Conservation (phyloP, 257 asterid genomes). For the Solanum lignicaule region DNA sequence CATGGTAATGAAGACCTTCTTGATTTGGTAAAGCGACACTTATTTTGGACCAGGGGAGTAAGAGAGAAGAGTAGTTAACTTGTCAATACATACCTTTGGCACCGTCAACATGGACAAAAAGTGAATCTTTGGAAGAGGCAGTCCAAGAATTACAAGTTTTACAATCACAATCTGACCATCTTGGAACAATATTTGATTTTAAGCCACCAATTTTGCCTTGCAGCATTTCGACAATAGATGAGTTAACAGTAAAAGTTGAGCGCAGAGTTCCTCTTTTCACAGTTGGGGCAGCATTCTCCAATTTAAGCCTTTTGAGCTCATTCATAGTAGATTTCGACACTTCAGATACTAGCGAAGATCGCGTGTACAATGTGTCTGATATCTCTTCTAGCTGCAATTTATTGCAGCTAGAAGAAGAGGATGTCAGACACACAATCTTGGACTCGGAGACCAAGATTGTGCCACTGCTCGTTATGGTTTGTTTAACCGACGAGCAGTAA, state of each 20-base stretch:
- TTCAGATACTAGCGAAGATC: constrained; percentile 47
- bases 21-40: neutral
- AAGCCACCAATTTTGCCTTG: constrained; percentile 48
- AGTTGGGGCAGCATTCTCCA: constrained; percentile 2
- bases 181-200: constrained; percentile 21
- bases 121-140: constrained; percentile 37
- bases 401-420: constrained; percentile 25
- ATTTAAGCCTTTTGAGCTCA: constrained; percentile 21
- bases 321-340: constrained; percentile 37
- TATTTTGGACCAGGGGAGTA: neutral
- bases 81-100: constrained; percentile 52
- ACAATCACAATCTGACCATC: constrained; percentile 98
- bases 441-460: constrained; percentile 67
- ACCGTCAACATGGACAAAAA: constrained; percentile 64
- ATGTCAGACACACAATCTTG: constrained; percentile 43
- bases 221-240: constrained; percentile 66
- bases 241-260: constrained; percentile 38
- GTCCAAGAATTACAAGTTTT: constrained; percentile 63
- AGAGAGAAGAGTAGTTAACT: neutral
- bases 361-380: constrained; percentile 79
- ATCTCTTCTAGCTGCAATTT: constrained; percentile 71
- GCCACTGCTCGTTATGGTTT: constrained; percentile 29
- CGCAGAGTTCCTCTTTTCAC: constrained; percentile 7
- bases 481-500: constrained; percentile 55
- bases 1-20: neutral